phyloP scores from a whole-genome alignment of 257 asterid genomes.

The Nemophila menziesii region DNA sequence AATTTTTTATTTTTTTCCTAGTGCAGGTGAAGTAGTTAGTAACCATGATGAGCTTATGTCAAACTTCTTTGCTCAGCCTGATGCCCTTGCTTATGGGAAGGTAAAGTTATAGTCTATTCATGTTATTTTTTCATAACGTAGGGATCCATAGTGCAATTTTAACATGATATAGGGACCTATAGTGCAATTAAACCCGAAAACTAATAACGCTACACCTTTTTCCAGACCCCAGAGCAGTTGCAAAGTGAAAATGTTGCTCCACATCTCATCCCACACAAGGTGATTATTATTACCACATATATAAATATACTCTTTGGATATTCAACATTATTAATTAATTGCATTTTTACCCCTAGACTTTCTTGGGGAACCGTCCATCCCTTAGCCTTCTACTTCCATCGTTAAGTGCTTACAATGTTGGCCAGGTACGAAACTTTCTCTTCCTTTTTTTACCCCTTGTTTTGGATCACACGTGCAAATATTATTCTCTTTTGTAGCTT shows the following conservation, averaged over 20 bases:
- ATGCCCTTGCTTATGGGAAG: slow-evolving; percentile 98
- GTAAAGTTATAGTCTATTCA: slow-evolving; percentile 16
- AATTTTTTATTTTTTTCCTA: slow-evolving; percentile 15
- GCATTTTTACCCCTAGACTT: slow-evolving; percentile 43
- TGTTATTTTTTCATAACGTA: too few species aligned
- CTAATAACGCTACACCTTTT: slow-evolving; percentile 21
- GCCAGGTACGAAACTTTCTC: slow-evolving; percentile 55
- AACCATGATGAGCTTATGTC: slow-evolving; percentile 99
- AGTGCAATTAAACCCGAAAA: too few species aligned
- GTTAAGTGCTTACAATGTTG: slow-evolving; percentile 76
- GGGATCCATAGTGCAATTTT: too few species aligned
- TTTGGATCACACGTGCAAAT: slow-evolving; percentile 1
- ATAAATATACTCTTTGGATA: slow-evolving; percentile 10
- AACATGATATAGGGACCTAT: too few species aligned
- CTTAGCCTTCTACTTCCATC: slow-evolving; percentile 90
- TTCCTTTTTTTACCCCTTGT: too few species aligned
- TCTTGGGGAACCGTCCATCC: slow-evolving; percentile 95
- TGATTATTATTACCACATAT: slow-evolving; percentile 12
- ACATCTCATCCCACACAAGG: slow-evolving; percentile 89
- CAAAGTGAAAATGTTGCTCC: slow-evolving; percentile 65
- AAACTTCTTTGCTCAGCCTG: slow-evolving; percentile 99
- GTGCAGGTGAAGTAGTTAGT: slow-evolving; percentile 77
- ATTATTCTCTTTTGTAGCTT: slow-evolving; percentile 42
- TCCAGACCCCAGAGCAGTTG: slow-evolving; percentile 86
- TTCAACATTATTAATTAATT: slow-evolving; percentile 16